Evolutionary conservation across 2,329 filamentous ascomycete species (phyloP), one percentile per base, ranked within the genome.

Genomic region (Achaetomium macrosporum): DNA sequence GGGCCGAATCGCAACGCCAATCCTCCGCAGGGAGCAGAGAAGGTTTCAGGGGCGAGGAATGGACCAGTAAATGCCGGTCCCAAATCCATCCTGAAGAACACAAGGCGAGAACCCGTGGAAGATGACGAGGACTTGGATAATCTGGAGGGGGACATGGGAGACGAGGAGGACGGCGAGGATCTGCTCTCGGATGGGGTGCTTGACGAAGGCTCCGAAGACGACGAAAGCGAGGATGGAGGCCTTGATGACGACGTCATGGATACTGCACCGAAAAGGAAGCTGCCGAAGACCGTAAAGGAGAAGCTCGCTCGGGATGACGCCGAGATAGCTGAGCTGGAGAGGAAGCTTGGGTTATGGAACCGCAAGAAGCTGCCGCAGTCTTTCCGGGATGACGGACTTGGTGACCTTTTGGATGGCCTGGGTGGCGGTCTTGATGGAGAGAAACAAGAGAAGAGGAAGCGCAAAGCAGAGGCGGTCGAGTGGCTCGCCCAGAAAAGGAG

Each of bases 281-380:
- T 64, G 1, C 68, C 71, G 6, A 70, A 66, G 44, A 59, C 59
- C 17, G 65, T 83, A n/a, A 81, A 77, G 64, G 78, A 84, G 3
- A 82, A 80, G 60, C 73, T 96, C 5, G 84, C 81, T 0, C 76
- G 88, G 56, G 92, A 99, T 54, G 90, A 97, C 64, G 88, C 84
- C 2, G 90, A 96, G 61, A 97, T 99, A 61, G 85, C 86, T 17
- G 84, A 84, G 2, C 73, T 96, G 31, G 93, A 99, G 71, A 90
- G 85, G 68, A 95, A 88, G 64, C 73, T 99, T 3, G 92, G 93
- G 0, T 78, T 96, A 59, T 88, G 85, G 65, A 82, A 83, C 20
- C 86, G 85, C 55, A 95, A 90, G 64, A 84, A 81, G 31, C 69
- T 89, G 5, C 84, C 85, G 0, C 85, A 87, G 59, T 76, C 83